Base-by-base conservation (phyloP, 73 alveolate genomes). In the Stentor roeselii region DNA sequence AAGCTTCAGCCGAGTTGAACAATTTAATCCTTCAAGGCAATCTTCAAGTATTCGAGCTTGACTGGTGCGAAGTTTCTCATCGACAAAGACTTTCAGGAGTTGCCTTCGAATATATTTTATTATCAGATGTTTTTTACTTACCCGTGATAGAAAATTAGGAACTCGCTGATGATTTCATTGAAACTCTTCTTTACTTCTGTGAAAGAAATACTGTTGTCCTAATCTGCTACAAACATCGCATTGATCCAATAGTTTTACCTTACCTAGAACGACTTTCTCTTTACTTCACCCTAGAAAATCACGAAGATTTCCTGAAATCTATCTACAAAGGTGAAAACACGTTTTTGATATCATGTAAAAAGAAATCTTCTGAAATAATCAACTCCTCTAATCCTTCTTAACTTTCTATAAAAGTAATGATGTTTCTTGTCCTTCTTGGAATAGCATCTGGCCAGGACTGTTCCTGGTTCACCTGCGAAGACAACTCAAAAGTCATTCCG, bases 61-160 rank as follows among this genome's bases (percentile, higher is more conserved):
- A 67, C 41, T 67, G 80, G 80, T 15, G 37, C 1, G 80, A 30
- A 27, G 42, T 27, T 27, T 14, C 21, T 1, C 80, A 67, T 67
- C 21, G 80, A 67, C 3, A 34, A 67, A 30, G 1, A 15, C 34
- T 67, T 27, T 36, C 37, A 1, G 41, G 34, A 21, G 11, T 21
- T 32, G 27, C 21, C 34, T 67, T 67, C 34, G 80, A 67, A 27
- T 67, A 67, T 32, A 34, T 67, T 21, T 2, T 67, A 1, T 21
- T 67, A 32, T 67, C 80, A 67, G 80, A 67, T 67, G 50, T 67
- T 67, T 67, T 21, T 40, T 30, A 67, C 34, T 67, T 67, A 40
- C 80, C 80, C 11, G 74, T 58, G 27, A 58, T 21, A 58, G 15
- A n/a, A 21, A 58, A 58, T 21, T 58, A 58, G 74, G 80, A 67